Evolutionary conservation across 345 rosid species (phyloP), one percentile per base, ranked within the genome.

Genomic region (Citrus sp.): DNA sequence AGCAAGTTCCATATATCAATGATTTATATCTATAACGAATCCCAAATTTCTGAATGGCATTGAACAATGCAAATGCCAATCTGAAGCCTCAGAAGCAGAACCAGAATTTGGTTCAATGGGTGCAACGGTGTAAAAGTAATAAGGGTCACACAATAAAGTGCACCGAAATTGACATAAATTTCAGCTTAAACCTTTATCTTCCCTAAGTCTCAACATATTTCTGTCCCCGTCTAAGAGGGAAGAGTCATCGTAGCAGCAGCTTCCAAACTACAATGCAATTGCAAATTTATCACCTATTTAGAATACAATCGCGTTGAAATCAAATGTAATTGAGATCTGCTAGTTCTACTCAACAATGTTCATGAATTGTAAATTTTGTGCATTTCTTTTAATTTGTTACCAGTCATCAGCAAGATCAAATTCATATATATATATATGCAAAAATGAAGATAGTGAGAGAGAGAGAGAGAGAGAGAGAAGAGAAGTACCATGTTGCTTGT

Each of bases 401-500:
- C 14, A 42, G 12, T 42, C 22, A 62, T 27, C n/a, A 63, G 25
- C 37, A 46, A 75, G 6, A 42, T 6, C 30, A 54, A 54, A 54
- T 54, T 54, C 22, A 54, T 19, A 54, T 19, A 46, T 35, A 46
- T 35, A 35, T 35, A 35, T 5, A 32, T 32, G 14, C 2, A 67
- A 34, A 30, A 56, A 55, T 55, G 19, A 34, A 67, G 35, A 55
- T 30, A 9, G 42, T 6, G 42, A 40, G 3, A 40, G 13, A 40
- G 46, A 40, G 46, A 40, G 13, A 38, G 18, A 75, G 49, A 46
- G 60, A 67, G 38, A 54, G n/a, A 58, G 46, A 75, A 51, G 38
- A 73, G 37, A 27, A 46, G 54, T 85, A 91, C 94, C 94, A 91
- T 91, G 85, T 82, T 87, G 91, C 59, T 3, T 10, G 80, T 74